These are phyloP conservation scores for Solanum chilense DNA, from an alignment of 257 asterid genomes.

Conservation along the genomic window DNA sequence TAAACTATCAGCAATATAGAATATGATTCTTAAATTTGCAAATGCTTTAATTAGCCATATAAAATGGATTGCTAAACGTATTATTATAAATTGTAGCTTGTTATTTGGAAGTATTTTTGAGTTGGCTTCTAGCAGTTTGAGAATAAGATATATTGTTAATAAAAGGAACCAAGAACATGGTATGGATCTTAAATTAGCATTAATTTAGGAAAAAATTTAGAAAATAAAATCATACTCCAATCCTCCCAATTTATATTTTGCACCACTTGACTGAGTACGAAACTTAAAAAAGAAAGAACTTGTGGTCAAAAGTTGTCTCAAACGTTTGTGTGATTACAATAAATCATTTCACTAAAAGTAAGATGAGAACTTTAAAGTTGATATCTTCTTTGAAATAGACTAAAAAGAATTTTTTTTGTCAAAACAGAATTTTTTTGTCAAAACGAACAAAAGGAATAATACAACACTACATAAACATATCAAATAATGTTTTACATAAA, in stretches of 20 bases:
- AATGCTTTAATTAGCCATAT: neutral
- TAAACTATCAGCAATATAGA: neutral
- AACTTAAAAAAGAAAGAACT: neutral
- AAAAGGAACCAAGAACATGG: neutral
- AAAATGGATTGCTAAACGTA: neutral
- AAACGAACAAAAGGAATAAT: neutral
- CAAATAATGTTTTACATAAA: slow-evolving; percentile 19
- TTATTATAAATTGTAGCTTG: neutral
- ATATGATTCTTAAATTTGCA: neutral
- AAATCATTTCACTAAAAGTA: too few species aligned
- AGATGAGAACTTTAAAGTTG: neutral
- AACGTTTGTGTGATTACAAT: too few species aligned
- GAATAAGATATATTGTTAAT: neutral
- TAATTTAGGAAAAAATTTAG: neutral
- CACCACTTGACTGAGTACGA: neutral
- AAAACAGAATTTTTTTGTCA: too few species aligned
- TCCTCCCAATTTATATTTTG: neutral
- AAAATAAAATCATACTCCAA: neutral
- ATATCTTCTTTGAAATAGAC: neutral
- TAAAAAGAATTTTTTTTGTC: neutral
- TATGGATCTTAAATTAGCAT: neutral
- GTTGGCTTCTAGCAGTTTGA: neutral
- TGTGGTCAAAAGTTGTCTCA: neutral
- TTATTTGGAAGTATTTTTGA: neutral
- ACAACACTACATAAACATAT: neutral